Evolutionary conservation across 768 basidiomycete species (phyloP).

Genomic region (Trametes cinnabarina): DNA sequence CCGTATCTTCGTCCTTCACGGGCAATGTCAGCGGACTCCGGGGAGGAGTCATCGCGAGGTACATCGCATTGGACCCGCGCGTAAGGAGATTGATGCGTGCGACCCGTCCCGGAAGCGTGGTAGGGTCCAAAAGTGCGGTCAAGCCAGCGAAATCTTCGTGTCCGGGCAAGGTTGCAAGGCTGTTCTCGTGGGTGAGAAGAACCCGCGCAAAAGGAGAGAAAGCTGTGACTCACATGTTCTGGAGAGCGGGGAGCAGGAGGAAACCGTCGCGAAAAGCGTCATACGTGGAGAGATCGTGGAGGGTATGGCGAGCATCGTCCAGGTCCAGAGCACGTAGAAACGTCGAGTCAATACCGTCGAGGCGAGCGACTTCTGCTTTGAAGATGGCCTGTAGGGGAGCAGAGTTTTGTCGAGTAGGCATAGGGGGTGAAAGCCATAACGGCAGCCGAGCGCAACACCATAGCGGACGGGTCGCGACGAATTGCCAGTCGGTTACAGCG

Average conservation of each 20-base stretch:
- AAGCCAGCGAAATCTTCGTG: slow-evolving; percentile 34
- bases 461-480: slow-evolving; percentile 28
- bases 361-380: slow-evolving; percentile 10
- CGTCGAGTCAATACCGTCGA: slow-evolving; percentile 2
- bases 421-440: no score
- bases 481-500: slow-evolving; percentile 31
- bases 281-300: slow-evolving; percentile 34
- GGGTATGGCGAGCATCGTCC: slow-evolving; percentile 31
- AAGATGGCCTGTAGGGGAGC: background rate
- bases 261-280: slow-evolving; percentile 36
- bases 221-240: slow-evolving; percentile 32
- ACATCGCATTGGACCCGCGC: slow-evolving; percentile 28
- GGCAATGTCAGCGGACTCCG: slow-evolving; percentile 17
- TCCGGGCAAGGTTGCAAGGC: slow-evolving; percentile 34
- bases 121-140: slow-evolving; percentile 31
- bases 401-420: no score
- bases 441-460: slow-evolving; percentile 31
- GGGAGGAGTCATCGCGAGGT: slow-evolving; percentile 27
- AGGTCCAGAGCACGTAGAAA: slow-evolving; percentile 30
- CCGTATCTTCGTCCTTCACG: slow-evolving; percentile 11
- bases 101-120: slow-evolving; percentile 26
- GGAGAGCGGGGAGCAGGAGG: slow-evolving; percentile 33
- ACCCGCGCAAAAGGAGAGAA: background rate
- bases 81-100: slow-evolving; percentile 29
- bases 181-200: slow-evolving; percentile 11